Evolutionary conservation across 352 stramenopile genomes (phyloP), one percentile per base, ranked within the genome.

Genomic region (Blastocystis sp.): DNA sequence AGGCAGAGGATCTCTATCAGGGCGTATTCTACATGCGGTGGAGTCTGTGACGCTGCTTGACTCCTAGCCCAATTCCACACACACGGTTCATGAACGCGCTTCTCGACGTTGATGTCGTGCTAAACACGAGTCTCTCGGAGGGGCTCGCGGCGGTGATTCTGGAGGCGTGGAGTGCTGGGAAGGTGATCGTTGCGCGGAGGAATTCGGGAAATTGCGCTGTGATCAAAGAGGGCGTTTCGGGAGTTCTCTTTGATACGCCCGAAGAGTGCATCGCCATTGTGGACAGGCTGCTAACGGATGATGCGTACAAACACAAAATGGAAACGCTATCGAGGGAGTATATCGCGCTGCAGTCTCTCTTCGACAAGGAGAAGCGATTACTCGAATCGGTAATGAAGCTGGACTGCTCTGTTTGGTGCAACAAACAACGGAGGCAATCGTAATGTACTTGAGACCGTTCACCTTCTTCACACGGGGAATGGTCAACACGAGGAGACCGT

Each of bases 321-420:
- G 79, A 89, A 39, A 89, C 62, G 31, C 50, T 79, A 1, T 41
- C 61, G 13, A 89, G 79, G 59, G 66, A 89, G 79, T 69, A 89
- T 16, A 55, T 55, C 16, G 16, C 45, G 9, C 45, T 55, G 6
- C 45, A 55, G 45, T 6, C 6, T 19, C 45, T 55, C 6, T 55
- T 55, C 45, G 16, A 6, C 45, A 55, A 55, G 45, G 45, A 55
- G 45, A 55, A 16, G 45, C 9, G 45, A 19, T 16, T 55, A 16
- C 45, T 55, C 16, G 45, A 55, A 55, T 19, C 45, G 0, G 45
- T 55, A 6, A 55, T 55, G 45, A 16, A 55, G 45, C 16, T 55
- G n/a, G n/a, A n/a, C 16, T 55, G 45, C 9, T 4, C 10, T 67
- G 55, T 26, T 85, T 67, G 21, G 65, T 85, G 50, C 10, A 60